phyloP scores from a whole-genome alignment of 768 basidiomycete genomes.

The Suillus luteus region DNA sequence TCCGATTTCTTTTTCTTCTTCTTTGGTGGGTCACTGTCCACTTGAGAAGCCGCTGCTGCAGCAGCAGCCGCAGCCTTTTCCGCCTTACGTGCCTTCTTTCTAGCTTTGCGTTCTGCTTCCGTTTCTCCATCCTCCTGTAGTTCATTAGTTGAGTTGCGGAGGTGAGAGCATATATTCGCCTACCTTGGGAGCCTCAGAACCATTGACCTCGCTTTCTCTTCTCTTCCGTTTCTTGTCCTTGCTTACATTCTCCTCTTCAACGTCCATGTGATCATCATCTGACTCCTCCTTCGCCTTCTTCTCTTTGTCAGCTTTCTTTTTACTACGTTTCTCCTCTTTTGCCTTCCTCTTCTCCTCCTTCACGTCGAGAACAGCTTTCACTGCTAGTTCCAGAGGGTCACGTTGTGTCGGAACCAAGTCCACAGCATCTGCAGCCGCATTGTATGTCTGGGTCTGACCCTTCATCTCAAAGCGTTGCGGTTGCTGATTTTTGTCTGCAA shows the following conservation, averaged over 20 bases:
- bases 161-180: constrained; percentile 22
- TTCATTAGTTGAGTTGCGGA: constrained; percentile 12
- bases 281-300: constrained; percentile 44
- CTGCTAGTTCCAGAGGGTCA: constrained; percentile 73
- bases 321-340: constrained; percentile 78
- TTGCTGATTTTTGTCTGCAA: constrained; percentile 61
- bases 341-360: constrained; percentile 84
- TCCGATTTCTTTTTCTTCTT: constrained; percentile 44
- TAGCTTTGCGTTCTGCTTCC: constrained; percentile 81
- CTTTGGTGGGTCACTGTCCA: constrained; percentile 45
- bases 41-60: constrained; percentile 33
- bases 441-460: constrained; percentile 82
- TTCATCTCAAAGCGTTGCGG: constrained; percentile 81
- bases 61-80: constrained; percentile 63
- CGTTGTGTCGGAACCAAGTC: constrained; percentile 86
- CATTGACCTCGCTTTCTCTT: constrained; percentile 58
- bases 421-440: constrained; percentile 80
- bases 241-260: constrained; percentile 41
- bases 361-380: constrained; percentile 75
- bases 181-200: constrained; percentile 44
- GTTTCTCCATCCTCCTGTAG: constrained; percentile 59
- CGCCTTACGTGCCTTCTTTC: constrained; percentile 76
- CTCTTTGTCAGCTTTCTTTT: constrained; percentile 57
- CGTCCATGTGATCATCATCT: constrained; percentile 46
- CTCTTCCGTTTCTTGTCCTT: constrained; percentile 49